Conservation (phyloP, 352 stramenopile genomes). For the Pythium grandisporangium region DNA sequence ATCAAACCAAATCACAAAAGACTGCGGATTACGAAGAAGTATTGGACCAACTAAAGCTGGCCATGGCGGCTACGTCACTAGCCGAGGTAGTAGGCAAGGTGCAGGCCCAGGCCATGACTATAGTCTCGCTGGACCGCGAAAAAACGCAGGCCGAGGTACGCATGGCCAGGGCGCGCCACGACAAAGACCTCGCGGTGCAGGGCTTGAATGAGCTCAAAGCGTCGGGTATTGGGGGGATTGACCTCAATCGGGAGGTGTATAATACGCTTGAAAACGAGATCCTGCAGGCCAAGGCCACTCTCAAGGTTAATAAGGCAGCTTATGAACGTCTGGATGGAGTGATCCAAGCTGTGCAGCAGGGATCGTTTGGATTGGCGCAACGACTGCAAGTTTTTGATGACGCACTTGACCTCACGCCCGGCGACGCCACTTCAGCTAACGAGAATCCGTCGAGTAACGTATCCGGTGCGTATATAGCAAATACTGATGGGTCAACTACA, state of each 20-base stretch:
- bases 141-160: conserved; percentile 52
- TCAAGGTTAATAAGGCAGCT: conserved; percentile 74
- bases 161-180: conserved; percentile 33
- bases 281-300: conserved; percentile 49
- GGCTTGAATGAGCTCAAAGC: conserved; percentile 75
- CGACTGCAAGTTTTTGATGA: conserved; percentile 65
- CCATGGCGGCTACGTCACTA: conserved; percentile 39
- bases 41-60: conserved; percentile 52
- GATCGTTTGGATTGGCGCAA: conserved; percentile 59
- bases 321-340: conserved; percentile 69
- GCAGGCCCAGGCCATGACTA: conserved; percentile 38
- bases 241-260: conserved; percentile 76
- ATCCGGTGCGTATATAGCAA: no score
- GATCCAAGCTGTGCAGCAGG: conserved; percentile 61
- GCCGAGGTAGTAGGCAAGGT: conserved; percentile 70
- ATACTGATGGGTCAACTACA: no score
- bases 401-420: conserved; percentile 23
- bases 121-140: conserved; percentile 63
- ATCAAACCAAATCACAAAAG: conserved; percentile 58
- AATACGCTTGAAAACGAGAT: conserved; percentile 73
- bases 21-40: conserved; percentile 62
- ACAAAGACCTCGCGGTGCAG: conserved; percentile 54
- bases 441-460: no score
- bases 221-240: conserved; percentile 60
- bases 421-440: not conserved